Conservation (phyloP, 2,329 filamentous ascomycete species). For the Trichoderma afroharzianum region DNA sequence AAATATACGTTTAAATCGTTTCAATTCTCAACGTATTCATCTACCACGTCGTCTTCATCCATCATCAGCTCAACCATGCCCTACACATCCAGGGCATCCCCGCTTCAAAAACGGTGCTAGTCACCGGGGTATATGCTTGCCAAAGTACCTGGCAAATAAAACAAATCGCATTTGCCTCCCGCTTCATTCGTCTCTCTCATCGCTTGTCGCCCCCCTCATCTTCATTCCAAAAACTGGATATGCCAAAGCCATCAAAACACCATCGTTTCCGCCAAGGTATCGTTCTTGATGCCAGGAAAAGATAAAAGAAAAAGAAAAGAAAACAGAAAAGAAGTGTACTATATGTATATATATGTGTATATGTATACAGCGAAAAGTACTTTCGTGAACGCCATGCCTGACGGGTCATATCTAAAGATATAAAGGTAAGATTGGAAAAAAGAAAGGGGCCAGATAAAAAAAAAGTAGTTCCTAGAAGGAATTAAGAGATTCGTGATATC, state of each 20-base stretch:
- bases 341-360: background rate
- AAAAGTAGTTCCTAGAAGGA: background rate
- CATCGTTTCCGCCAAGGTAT: background rate
- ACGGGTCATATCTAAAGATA: constrained; percentile 1
- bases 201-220: background rate
- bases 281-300: background rate
- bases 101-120: background rate
- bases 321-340: background rate
- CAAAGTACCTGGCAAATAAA: background rate
- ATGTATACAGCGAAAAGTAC: background rate
- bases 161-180: background rate
- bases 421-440: background rate
- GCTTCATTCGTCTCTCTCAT: background rate
- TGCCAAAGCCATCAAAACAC: background rate
- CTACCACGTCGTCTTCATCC: background rate
- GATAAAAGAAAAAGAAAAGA: background rate
- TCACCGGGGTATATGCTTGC: constrained; percentile 19
- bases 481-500: background rate
- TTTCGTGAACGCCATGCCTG: background rate
- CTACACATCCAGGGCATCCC: background rate
- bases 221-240: background rate
- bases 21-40: constrained; percentile 7
- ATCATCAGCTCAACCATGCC: background rate
- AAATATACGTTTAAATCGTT: background rate
- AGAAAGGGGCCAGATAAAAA: background rate